phyloP scores from a whole-genome alignment of 73 alveolate species.

The Paramecium tetraurelia region DNA sequence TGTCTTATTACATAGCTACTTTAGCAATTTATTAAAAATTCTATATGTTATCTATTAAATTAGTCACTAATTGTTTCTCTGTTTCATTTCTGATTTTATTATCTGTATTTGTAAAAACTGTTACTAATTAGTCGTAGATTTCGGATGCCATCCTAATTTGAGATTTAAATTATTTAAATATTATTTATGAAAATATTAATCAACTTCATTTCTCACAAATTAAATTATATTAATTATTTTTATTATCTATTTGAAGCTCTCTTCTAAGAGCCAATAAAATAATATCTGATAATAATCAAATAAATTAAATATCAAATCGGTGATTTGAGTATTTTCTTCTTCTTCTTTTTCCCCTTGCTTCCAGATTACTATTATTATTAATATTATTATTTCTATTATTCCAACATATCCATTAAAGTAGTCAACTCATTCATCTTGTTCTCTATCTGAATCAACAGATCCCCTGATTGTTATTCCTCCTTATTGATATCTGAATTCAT shows the following conservation, averaged over 20 bases:
- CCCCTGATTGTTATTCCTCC: background rate
- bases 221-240: background rate
- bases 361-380: background rate
- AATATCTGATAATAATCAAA: background rate
- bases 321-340: background rate
- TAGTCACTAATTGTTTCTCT: background rate
- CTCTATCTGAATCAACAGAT: background rate
- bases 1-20: background rate
- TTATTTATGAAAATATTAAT: background rate
- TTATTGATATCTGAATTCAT: background rate
- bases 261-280: background rate
- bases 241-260: background rate
- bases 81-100: background rate
- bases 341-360: background rate
- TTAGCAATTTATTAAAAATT: background rate
- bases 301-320: background rate
- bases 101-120: background rate
- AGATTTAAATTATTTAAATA: background rate
- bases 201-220: background rate
- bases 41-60: background rate
- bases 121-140: background rate
- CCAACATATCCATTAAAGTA: conserved; percentile 32
- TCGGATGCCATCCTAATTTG: background rate
- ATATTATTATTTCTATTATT: background rate
- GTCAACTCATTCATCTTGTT: conserved; percentile 40